A percentile compares a stretch with the other conserved stretches of the same genome.
phyloP scores from a whole-genome alignment of 371 early-diverging fungal genomes.

The Rhizomucor miehei region DNA sequence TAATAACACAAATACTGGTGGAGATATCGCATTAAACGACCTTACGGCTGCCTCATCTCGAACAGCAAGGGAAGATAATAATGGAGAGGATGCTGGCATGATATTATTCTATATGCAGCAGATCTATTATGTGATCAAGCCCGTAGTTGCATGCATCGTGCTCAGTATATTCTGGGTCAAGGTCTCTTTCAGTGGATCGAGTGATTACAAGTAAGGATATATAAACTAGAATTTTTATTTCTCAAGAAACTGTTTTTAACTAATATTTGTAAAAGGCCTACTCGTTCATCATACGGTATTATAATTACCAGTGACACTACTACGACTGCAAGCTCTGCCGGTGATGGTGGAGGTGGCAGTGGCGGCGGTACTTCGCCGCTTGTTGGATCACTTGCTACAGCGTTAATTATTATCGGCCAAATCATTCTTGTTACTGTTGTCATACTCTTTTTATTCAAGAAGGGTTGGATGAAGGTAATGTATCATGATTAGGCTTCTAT shows the following conservation, averaged over 20 bases:
- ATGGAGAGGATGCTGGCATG: constrained; percentile 50
- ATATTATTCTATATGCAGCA: constrained; percentile 77
- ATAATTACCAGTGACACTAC: constrained; percentile 21
- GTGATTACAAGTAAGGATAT: constrained; percentile 52
- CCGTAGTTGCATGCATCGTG: constrained; percentile 73
- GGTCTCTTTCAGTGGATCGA: constrained; percentile 51
- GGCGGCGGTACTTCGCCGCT: constrained; percentile 10
- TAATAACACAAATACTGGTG: not conserved
- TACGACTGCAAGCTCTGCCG: not conserved
- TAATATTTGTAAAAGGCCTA: constrained; percentile 34
- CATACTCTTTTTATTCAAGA: constrained; percentile 72
- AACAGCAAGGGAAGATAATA: not conserved
- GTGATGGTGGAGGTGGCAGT: not conserved
- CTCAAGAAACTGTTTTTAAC: not conserved
- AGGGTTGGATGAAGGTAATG: constrained; percentile 70
- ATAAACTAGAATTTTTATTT: not conserved
- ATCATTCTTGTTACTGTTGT: constrained; percentile 78
- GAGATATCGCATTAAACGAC: constrained; percentile 1
- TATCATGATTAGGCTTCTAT: too few species aligned
- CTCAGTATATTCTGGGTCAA: constrained; percentile 86
- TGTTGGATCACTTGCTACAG: constrained; percentile 54
- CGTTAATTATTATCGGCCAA: constrained; percentile 73
- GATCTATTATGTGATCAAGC: constrained; percentile 77
- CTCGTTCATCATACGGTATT: constrained; percentile 39
- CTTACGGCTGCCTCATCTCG: constrained; percentile 1